A percentile compares a stretch with the other conserved stretches of the same genome.
Evolutionary conservation across 805 yeast species (phyloP).

Genomic region (Ogataea naganishii): DNA sequence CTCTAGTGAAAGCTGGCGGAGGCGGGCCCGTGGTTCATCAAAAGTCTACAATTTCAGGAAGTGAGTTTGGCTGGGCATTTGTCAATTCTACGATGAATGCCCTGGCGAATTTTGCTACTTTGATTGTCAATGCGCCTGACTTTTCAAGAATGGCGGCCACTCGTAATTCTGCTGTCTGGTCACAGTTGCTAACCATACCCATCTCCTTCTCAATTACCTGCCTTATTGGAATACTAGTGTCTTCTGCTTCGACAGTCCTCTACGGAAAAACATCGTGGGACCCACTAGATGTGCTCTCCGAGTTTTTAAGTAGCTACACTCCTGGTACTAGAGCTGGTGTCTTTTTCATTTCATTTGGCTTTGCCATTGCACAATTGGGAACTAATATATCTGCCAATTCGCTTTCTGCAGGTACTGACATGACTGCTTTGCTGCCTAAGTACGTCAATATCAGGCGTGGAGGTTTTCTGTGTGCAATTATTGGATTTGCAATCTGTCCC

Average conservation of each 20-base stretch:
- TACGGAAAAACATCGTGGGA: conserved; percentile 74
- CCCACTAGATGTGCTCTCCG: conserved; percentile 67
- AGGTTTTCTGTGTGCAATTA: conserved; percentile 63
- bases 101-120: conserved; percentile 81
- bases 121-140: conserved; percentile 83
- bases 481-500: conserved; percentile 70
- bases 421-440: conserved; percentile 56
- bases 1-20: conserved; percentile 72
- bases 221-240: conserved; percentile 75
- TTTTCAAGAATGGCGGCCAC: conserved; percentile 75
- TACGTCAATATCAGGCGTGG: conserved; percentile 73
- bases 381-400: conserved; percentile 70
- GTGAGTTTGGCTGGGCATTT: conserved; percentile 76
- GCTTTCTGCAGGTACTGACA: conserved; percentile 65
- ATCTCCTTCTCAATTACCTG: conserved; percentile 73
- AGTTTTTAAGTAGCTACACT: conserved; percentile 46
- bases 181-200: conserved; percentile 65
- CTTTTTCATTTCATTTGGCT: conserved; percentile 61
- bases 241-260: conserved; percentile 64
- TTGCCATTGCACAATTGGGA: conserved; percentile 71
- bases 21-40: conserved; percentile 65
- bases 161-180: conserved; percentile 38
- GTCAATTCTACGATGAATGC: conserved; percentile 71
- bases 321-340: conserved; percentile 72
- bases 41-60: conserved; percentile 41